Percentiles rank a stretch among this genome's conserved stretches.
Conservation (phyloP, 1,139 yeast genomes). For the Saccharomycopsis crataegensis region DNA sequence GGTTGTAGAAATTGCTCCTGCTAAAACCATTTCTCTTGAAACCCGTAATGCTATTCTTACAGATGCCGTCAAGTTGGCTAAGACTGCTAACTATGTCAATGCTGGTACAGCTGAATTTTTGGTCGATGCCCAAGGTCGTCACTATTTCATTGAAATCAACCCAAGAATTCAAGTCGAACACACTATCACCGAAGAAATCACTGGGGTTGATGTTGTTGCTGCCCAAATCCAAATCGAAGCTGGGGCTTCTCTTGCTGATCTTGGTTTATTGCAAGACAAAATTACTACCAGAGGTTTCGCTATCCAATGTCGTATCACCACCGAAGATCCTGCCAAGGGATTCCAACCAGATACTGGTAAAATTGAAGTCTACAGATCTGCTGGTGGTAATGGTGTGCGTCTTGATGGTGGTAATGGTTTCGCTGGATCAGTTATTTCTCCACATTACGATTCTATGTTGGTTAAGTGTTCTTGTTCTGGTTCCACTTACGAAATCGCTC, state of each 20-base stretch:
- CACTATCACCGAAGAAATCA: constrained; percentile 97
- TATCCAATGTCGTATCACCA: constrained; percentile 97
- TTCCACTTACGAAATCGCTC: constrained; percentile 90
- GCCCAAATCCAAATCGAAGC: constrained; percentile 99
- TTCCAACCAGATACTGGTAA: constrained; percentile 99
- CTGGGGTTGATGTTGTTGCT: constrained; percentile 96
- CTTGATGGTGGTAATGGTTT: constrained; percentile 98
- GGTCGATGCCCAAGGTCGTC: constrained; percentile 90
- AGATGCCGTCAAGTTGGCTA: constrained; percentile 91
- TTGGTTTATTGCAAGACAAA: constrained; percentile 88
- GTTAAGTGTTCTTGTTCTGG: constrained; percentile 97
- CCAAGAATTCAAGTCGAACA: constrained; percentile 99
- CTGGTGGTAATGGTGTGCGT: constrained; percentile 99
- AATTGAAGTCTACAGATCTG: constrained; percentile 94
- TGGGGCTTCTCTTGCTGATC: constrained; percentile 87
- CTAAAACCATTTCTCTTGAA: constrained; percentile 71
- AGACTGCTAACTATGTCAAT: constrained; percentile 81
- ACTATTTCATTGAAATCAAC: constrained; percentile 95
- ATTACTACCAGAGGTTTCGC: constrained; percentile 97
- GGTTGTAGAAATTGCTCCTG: constrained; percentile 99
- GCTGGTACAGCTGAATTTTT: constrained; percentile 99
- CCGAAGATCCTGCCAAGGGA: constrained; percentile 94
- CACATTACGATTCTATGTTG: constrained; percentile 97
- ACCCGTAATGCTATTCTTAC: constrained; percentile 88
- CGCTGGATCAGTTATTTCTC: constrained; percentile 96